Conservation (phyloP, 1,284 basidiomycete species). For the Coniophora puteana region DNA sequence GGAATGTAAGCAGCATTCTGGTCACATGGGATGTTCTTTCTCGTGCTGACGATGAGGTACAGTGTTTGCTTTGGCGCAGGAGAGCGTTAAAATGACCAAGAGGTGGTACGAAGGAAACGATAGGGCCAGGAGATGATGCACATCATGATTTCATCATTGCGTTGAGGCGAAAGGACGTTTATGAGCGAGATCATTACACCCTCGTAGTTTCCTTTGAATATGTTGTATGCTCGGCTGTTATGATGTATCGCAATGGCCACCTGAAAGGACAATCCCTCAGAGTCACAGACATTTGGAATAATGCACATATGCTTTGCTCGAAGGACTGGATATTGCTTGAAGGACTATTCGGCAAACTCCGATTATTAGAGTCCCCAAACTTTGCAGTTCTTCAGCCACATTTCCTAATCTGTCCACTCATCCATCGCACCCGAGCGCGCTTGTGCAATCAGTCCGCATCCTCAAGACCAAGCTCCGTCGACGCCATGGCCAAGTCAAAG, state of each 20-base stretch:
- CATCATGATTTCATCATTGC: no score
- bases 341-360: no score
- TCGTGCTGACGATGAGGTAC: slow-evolving; percentile 10
- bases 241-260: no score
- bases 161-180: no score
- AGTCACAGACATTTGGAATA: no score
- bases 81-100: slow-evolving; percentile 73
- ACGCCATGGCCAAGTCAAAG: slow-evolving; percentile 79
- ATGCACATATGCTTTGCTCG: no score
- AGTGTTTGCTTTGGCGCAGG: slow-evolving; percentile 86
- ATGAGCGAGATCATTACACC: no score
- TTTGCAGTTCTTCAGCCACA: slow-evolving; percentile 44
- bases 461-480: slow-evolving; percentile 32
- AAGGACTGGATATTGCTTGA: no score
- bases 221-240: no score
- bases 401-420: slow-evolving; percentile 8
- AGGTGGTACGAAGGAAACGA: slow-evolving; percentile 79
- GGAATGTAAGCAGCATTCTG: slow-evolving; percentile 55
- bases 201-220: no score
- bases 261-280: no score
- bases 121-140: slow-evolving; percentile 39
- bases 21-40: not conserved
- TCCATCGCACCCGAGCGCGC: slow-evolving; percentile 1
- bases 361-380: no score
- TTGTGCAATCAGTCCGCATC: slow-evolving; percentile 14